Base-by-base conservation (phyloP, 2,329 filamentous ascomycete species). In the Drechslerella dactyloides region DNA sequence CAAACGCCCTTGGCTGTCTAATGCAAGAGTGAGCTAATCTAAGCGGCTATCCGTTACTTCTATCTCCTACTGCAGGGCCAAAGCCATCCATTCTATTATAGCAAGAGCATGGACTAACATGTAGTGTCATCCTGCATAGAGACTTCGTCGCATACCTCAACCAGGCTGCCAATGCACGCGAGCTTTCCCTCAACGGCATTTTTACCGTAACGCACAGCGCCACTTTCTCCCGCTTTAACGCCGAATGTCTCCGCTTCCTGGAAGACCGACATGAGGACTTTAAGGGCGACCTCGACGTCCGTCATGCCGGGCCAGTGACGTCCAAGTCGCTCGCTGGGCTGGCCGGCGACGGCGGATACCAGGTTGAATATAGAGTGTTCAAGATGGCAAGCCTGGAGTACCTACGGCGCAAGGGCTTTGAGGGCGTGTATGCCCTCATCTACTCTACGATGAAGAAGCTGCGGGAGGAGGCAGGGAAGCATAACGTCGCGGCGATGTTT, bases 351-450 rank as follows among this genome's bases (percentile, higher is more conserved):
- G 89, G 89, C 0, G 91, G 91, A 0, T 78, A 91, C 24, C 82
- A 80, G 56, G 77, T 93, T 42, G 82, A 82, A 13, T 96, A 89
- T 89, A 86, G 88, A 75, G 86, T 90, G 55, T 96, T 92, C 78
- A 84, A 89, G 66, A 81, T 91, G 4, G 84, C 86, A n/a, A 87
- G 93, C 73, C 80, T 96, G 64, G 83, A 83, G 55, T 86, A 87
- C 79, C 79, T 96, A 73, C 87, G 89, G 68, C 81, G 80, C 4
- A 84, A 84, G 59, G 89, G 89, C 0, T 83, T 89, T 51, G 80
- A 79, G 10, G 91, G 91, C 0, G 83, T 93, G 30, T 84, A 85
- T 15, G 84, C 88, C 74, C 80, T 96, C 76, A 88, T 96, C 84
- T 89, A 89, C 78, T 90, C 87, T 76, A 93, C 90, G 0, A 91